Evolutionary conservation across 1,139 yeast species (phyloP), one percentile per base, ranked within the genome.

Genomic region (Kluyveromyces sp.): DNA sequence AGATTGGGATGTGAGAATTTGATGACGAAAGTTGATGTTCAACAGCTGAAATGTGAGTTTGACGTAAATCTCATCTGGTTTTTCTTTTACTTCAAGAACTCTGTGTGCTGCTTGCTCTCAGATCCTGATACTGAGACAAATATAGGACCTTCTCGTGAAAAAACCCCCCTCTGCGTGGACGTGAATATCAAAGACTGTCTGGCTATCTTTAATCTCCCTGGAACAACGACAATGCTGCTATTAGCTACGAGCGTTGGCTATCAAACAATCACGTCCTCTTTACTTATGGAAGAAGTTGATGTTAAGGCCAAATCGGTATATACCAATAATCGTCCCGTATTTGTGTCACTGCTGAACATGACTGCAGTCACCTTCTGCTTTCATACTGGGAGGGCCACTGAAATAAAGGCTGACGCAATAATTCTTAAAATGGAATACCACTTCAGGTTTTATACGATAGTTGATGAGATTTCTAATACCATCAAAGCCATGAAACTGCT

Each of bases 391-490:
- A 22, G 38, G 12, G 41, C 43, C 2, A 9, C 42, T 4, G 13
- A 38, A 0, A 19, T 39, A 1, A 40, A 43, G 2, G 42, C 59
- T 1, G 46, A 55, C 1, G 25, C 46, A 2, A 45, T 59, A 3
- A 49, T 52, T 29, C 38, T 62, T 1, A 58, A 54, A 33, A 56
- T 64, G 2, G 66, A 63, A 39, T 78, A 78, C 55, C 78, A 78
- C 48, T 80, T 80, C 55, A 68, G 80, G 44, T 75, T 83, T 47
- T 82, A 80, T 60, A 74, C 77, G 9, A 75, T 83, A 32, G 67
- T 82, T 43, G 94, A 84, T 51, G 81, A 81, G 52, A 57, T 78
- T 2, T 73, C 82, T 32, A 78, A 85, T 0, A 65, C 78, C 44
- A 71, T 70, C 46, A 84, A 84, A 57, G 74, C 86, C 0, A 61